These are phyloP conservation scores for Astrocystis sublimbata DNA, from an alignment of 495 filamentous ascomycete genomes.

Conservation along the genomic window DNA sequence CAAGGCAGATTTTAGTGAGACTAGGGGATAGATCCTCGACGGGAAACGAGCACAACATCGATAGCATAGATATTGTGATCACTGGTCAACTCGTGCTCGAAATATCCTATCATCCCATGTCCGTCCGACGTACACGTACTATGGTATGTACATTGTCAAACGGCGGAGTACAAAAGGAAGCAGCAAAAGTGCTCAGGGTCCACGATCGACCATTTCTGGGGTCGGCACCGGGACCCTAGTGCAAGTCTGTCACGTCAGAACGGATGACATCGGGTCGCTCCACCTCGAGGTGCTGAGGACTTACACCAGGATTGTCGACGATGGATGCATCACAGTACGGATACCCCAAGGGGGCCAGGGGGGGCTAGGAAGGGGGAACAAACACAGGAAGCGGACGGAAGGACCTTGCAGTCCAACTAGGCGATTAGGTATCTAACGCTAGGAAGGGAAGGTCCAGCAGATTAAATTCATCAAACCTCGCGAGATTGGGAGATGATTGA, in stretches of 20 bases:
- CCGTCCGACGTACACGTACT: too few species aligned
- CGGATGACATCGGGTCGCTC: not conserved
- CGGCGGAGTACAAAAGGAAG: not conserved
- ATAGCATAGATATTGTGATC: not conserved
- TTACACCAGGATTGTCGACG: not conserved
- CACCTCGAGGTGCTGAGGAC: not conserved
- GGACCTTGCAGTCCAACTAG: not conserved
- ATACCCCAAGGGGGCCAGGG: too few species aligned
- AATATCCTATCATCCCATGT: not conserved
- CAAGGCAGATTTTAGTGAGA: not conserved
- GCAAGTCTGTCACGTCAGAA: not conserved
- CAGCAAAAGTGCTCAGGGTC: not conserved
- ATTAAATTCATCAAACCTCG: not conserved
- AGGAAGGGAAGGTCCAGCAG: not conserved
- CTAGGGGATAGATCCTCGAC: not conserved
- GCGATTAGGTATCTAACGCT: not conserved
- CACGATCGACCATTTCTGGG: conserved; percentile 8
- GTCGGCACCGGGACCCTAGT: conserved; percentile 1
- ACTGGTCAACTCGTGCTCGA: not conserved
- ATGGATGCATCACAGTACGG: not conserved
- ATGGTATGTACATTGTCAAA: not conserved
- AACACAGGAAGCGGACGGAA: not conserved
- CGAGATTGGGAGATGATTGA: not conserved
- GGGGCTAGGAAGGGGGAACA: not conserved
- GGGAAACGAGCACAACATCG: not conserved